Percentiles rank a stretch among this genome's conserved stretches.
Evolutionary conservation across 1,284 basidiomycete species (phyloP).

Genomic region (Moesziomyces sp.): DNA sequence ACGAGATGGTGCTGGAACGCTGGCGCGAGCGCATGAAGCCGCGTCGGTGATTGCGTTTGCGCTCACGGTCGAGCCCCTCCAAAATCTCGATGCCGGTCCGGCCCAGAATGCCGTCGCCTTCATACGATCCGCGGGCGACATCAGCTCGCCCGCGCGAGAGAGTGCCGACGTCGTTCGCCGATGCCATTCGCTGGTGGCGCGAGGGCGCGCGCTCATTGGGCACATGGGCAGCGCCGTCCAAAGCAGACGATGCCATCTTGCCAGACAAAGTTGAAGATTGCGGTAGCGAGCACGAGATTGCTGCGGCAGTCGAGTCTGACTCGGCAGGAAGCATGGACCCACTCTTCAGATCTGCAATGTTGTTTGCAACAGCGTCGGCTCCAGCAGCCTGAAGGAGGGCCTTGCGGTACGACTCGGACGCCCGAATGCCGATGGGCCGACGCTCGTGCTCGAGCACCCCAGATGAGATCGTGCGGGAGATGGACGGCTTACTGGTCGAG

Average conservation of each 20-base stretch:
- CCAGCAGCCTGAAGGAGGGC: constrained; percentile 33
- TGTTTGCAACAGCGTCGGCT: constrained; percentile 1
- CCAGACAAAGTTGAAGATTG: constrained; percentile 19
- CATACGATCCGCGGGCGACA: not conserved
- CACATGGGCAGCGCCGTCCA: not conserved
- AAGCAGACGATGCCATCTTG: constrained; percentile 13
- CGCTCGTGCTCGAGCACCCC: constrained; percentile 18
- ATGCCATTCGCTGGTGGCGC: constrained; percentile 30
- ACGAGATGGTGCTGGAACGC: constrained; percentile 28
- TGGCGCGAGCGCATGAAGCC: constrained; percentile 24
- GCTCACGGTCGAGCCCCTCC: constrained; percentile 44
- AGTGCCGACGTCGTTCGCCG: constrained; percentile 26
- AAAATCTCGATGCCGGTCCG: constrained; percentile 56
- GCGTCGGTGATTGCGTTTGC: constrained; percentile 17
- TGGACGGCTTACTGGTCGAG: constrained; percentile 1
- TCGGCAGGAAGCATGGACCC: not conserved
- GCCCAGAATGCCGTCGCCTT: constrained; percentile 28
- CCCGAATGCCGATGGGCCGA: constrained; percentile 38
- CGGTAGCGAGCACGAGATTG: constrained; percentile 40
- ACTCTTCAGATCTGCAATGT: constrained; percentile 3
- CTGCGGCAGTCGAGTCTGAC: not conserved
- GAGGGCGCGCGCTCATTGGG: not conserved
- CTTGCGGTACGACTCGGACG: constrained; percentile 42
- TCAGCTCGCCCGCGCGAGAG: constrained; percentile 11
- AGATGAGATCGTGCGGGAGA: constrained; percentile 19